Evolutionary conservation across 2,329 filamentous ascomycete genomes (phyloP).

Genomic region (Domatiomyces catenatus): DNA sequence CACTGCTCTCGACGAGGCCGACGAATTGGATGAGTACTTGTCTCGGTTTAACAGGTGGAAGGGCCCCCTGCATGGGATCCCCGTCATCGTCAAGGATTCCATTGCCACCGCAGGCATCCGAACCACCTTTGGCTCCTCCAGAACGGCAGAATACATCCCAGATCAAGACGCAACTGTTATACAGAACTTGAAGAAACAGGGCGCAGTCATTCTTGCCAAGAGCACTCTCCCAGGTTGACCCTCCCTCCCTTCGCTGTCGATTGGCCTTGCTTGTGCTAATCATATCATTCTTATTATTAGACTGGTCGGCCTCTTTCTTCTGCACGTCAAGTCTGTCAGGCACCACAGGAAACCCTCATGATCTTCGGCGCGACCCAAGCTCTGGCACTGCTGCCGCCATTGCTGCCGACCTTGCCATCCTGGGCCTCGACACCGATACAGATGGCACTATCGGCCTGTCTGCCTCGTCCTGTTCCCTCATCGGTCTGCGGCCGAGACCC

Average conservation of each 20-base stretch:
- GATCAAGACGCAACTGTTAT: constrained; percentile 36
- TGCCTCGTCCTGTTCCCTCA: constrained; percentile 26
- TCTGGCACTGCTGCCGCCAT: constrained; percentile 48
- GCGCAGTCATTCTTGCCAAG: constrained; percentile 40
- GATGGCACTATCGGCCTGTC: constrained; percentile 35
- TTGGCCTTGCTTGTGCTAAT: neutral
- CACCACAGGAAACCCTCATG: constrained; percentile 51
- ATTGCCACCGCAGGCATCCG: constrained; percentile 44
- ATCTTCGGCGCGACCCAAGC: constrained; percentile 45
- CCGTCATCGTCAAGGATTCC: constrained; percentile 45
- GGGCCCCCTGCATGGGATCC: constrained; percentile 38
- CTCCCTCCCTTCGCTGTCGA: neutral
- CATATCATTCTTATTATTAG: too few relatives aligned
- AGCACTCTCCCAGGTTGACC: constrained; percentile 28
- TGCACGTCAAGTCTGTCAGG: constrained; percentile 47
- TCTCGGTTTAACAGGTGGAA: constrained; percentile 19
- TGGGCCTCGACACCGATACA: constrained; percentile 41
- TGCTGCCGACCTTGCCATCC: constrained; percentile 41
- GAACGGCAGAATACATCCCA: constrained; percentile 22
- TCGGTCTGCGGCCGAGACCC: constrained; percentile 35
- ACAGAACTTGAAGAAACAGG: constrained; percentile 33
- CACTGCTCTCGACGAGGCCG: constrained; percentile 32
- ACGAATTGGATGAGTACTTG: constrained; percentile 32
- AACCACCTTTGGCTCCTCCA: constrained; percentile 41
- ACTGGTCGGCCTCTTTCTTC: constrained; percentile 42